Base-by-base conservation (phyloP, 805 yeast species). In the Sungouiella thailandica region DNA sequence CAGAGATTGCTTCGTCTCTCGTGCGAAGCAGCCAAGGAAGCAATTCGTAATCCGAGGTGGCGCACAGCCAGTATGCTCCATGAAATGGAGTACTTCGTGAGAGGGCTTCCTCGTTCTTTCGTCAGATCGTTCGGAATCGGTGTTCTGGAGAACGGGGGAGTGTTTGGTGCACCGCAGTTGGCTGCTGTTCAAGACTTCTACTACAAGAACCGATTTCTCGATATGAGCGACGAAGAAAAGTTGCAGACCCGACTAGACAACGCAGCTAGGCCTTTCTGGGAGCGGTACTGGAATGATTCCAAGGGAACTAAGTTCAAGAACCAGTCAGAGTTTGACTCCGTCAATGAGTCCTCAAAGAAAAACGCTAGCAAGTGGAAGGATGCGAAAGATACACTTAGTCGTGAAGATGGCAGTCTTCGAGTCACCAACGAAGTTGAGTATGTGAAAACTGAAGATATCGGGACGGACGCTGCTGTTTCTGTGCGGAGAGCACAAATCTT, bases 101-200 rank as follows among this genome's bases (percentile, higher is more conserved):
- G 53, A 1, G 70, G 69, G 4, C 46, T 79, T 7, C 76, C 80
- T 0, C 51, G 52, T 3, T 35, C 49, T 0, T 71, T 70, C 32
- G 56, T 62, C 9, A 51, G 56, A 15, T 50, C 57, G 18, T 74
- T 66, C 48, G 71, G 76, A 1, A 66, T 69, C 16, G 76, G 78
- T 0, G 29, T 32, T 9, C 40, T 52, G 1, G 17, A 24, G 15
- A 25, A 46, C 13, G 43, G 42, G 4, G 59, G 72, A 1, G 66
- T 76, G 0, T 76, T 70, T 56, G 83, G 84, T 1, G 80, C 76
- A 6, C 80, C 83, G 0, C 83, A 78, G 40, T 36, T 78, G 11
- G 57, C 62, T 24, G 52, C 73, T 1, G 52, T 72, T 8, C 84
- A 76, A 44, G 74, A 63, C 26, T 72, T 72, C 36, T 74, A 60